These are phyloP conservation scores for Trypanosoma congolense DNA, from an alignment of 208 protist species.

Conservation along the genomic window DNA sequence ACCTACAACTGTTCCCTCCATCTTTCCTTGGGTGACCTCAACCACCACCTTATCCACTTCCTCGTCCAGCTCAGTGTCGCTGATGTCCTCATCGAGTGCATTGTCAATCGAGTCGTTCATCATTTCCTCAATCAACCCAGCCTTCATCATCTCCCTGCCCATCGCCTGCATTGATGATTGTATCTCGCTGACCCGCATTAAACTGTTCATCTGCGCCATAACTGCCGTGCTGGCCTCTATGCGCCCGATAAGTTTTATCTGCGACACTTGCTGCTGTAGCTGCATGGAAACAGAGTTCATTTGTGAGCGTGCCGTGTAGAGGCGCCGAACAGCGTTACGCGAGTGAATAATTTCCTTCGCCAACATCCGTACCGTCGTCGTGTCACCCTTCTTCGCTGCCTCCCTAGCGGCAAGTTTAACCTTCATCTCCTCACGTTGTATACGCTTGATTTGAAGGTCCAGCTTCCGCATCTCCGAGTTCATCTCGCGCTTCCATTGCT, in stretches of 20 bases:
- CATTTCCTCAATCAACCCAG: constrained; percentile 89
- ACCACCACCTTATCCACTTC: constrained; percentile 87
- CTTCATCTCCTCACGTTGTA: constrained; percentile 82
- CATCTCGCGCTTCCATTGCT: constrained; percentile 69
- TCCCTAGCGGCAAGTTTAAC: constrained; percentile 76
- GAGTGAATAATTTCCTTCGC: constrained; percentile 80
- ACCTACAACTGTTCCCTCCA: constrained; percentile 61
- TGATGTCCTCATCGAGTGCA: constrained; percentile 78
- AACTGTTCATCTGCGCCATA: constrained; percentile 84
- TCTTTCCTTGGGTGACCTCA: constrained; percentile 70
- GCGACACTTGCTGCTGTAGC: constrained; percentile 75
- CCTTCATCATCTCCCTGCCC: constrained; percentile 84
- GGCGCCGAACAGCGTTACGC: constrained; percentile 66
- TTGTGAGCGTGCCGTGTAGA: constrained; percentile 87
- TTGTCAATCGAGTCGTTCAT: constrained; percentile 85
- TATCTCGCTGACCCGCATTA: constrained; percentile 79
- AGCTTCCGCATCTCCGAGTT: constrained; percentile 78
- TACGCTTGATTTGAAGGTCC: constrained; percentile 74
- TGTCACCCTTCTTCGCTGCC: constrained; percentile 72
- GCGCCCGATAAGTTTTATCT: constrained; percentile 71
- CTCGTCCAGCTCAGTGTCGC: constrained; percentile 81
- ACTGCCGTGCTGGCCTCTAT: constrained; percentile 70
- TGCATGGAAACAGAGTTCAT: constrained; percentile 89
- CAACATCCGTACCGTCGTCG: constrained; percentile 69
- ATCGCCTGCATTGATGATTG: constrained; percentile 71